These are phyloP conservation scores for Euphorbia lathyris DNA, from an alignment of 345 rosid genomes.

Conservation along the genomic window DNA sequence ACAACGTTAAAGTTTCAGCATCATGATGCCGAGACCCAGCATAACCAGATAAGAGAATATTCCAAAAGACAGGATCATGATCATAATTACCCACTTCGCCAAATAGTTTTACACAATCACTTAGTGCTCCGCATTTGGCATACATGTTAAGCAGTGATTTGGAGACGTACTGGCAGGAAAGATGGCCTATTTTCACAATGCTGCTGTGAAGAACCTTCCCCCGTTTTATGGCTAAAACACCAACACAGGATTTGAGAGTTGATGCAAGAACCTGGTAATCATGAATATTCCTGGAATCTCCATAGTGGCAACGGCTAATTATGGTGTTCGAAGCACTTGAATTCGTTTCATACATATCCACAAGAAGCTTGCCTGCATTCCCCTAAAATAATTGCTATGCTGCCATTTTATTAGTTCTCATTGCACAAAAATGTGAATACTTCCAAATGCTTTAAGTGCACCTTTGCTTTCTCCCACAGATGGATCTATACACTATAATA, in stretches of 20 bases:
- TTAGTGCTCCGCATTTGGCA: constrained; percentile 57
- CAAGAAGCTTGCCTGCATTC: constrained; percentile 31
- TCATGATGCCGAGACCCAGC: constrained; percentile 43
- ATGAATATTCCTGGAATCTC: constrained; percentile 9
- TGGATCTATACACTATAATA: no score
- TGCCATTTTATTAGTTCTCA: not conserved
- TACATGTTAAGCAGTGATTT: constrained; percentile 78
- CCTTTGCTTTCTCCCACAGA: no score
- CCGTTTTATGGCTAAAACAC: constrained; percentile 32
- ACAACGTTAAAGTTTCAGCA: constrained; percentile 47
- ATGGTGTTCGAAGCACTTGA: constrained; percentile 20
- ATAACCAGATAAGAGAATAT: constrained; percentile 68
- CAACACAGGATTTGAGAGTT: constrained; percentile 59
- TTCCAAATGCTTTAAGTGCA: not conserved
- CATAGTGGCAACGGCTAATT: constrained; percentile 15
- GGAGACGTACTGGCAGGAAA: constrained; percentile 46
- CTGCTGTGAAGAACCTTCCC: constrained; percentile 57
- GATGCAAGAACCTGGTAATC: constrained; percentile 49
- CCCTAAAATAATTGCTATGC: not conserved
- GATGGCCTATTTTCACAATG: constrained; percentile 47
- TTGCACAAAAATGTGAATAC: not conserved
- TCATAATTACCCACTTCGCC: constrained; percentile 34
- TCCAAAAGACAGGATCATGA: constrained; percentile 71
- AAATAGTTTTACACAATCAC: constrained; percentile 57
- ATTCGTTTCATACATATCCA: constrained; percentile 38